Percentiles rank a stretch among this genome's conserved stretches.
These are phyloP conservation scores for Vitis rupestris DNA, from an alignment of 164 flowering plant species.

Conservation along the genomic window DNA sequence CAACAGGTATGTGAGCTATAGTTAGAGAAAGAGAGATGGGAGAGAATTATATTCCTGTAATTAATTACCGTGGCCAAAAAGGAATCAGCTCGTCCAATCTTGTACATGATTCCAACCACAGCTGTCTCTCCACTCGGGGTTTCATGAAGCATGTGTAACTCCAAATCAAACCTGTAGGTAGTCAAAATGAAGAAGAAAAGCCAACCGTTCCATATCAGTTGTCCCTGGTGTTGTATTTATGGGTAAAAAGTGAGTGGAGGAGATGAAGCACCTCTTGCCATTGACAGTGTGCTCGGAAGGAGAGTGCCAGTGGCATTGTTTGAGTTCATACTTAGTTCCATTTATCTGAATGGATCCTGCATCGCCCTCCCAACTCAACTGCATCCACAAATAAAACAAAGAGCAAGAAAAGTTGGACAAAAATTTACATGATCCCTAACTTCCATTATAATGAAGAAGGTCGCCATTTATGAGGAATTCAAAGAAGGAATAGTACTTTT, in stretches of 20 bases:
- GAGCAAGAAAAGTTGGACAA: neutral
- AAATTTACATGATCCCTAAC: neutral
- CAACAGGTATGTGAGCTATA: neutral
- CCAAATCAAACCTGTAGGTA: slow-evolving; percentile 36
- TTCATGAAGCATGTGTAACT: slow-evolving; percentile 62
- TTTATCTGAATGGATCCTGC: slow-evolving; percentile 39
- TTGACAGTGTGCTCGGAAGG: slow-evolving; percentile 60
- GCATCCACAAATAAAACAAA: slow-evolving; percentile 10
- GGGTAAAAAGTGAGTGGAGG: neutral
- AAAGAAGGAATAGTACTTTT: neutral
- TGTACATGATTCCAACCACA: slow-evolving; percentile 56
- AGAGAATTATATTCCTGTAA: neutral
- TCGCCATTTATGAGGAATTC: neutral
- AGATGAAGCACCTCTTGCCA: slow-evolving; percentile 30
- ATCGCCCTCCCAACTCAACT: slow-evolving; percentile 38
- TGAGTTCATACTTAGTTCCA: slow-evolving; percentile 33
- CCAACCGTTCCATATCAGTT: neutral
- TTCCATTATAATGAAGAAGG: too few species aligned
- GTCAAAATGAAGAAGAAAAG: neutral
- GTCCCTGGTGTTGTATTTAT: neutral
- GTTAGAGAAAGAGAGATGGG: neutral
- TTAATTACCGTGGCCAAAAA: slow-evolving; percentile 47
- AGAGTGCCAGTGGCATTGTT: slow-evolving; percentile 58
- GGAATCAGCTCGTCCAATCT: slow-evolving; percentile 47
- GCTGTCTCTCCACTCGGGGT: slow-evolving; percentile 33